Base-by-base conservation (phyloP, 805 yeast genomes). In the Hanseniaspora lachancei region DNA sequence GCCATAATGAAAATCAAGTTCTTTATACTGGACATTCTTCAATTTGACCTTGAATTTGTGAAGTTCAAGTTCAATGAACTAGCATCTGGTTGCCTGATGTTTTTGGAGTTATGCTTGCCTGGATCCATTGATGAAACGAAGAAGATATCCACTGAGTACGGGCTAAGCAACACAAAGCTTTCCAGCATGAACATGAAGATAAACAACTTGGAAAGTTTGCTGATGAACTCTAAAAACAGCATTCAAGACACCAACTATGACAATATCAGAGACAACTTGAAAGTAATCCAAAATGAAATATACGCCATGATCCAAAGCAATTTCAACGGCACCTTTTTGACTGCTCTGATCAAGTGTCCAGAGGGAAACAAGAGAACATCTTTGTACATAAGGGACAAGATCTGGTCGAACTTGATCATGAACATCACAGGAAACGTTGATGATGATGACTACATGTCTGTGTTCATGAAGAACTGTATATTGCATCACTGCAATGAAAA, bases 21-120 rank as follows among this genome's bases (percentile, higher is more conserved):
- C 47, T 52, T 52, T 21, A 46, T 52, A 20, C 24, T 52, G 9
- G 56, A 52, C 18, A 52, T 52, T 35, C 50, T 52, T 29, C 56
- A 52, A 21, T 52, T 52, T 52, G 56, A 52, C 18, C 44, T 52
- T 35, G 56, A 52, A 18, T 52, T 52, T 46, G 50, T 46, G 13
- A 52, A 52, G 36, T 52, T 44, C 40, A 52, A 44, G 24, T 52
- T 36, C 36, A 52, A 48, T 21, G 56, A 52, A 7, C 20, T 52
- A 20, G 56, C 56, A 15, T 52, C 56, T 38, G 56, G 50, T 38
- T 52, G 56, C 23, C 46, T 52, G 20, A 52, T 52, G 56, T 52
- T 52, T 46, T 46, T 52, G 27, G 56, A 52, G 20, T 20, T 52
- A 38, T 52, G 56, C n/a, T 46, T 52, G 32, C 56, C 56, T 27